These are phyloP conservation scores for Apophysomyces ossiformis DNA, from an alignment of 371 early-diverging fungal genomes.

Conservation along the genomic window DNA sequence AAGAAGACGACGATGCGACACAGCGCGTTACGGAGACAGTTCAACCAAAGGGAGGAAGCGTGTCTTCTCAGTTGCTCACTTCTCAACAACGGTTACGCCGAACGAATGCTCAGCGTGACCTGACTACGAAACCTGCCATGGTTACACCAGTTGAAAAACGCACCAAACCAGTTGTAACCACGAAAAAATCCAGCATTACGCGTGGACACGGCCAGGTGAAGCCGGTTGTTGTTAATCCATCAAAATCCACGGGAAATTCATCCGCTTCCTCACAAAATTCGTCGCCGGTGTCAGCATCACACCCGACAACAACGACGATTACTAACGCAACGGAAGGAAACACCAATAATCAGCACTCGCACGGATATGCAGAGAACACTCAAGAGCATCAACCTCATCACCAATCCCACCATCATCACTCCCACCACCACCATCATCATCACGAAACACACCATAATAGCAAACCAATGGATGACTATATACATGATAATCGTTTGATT, in stretches of 20 bases:
- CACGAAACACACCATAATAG: neutral
- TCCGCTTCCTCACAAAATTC: neutral
- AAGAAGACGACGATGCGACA: neutral
- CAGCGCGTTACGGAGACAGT: neutral
- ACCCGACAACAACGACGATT: neutral
- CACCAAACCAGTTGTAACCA: conserved; percentile 11
- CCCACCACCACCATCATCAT: conserved; percentile 10
- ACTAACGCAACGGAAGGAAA: too few species aligned
- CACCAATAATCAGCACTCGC: neutral
- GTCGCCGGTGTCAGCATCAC: neutral
- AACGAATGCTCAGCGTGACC: conserved; percentile 21
- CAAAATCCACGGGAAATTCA: conserved; percentile 3
- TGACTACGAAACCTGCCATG: conserved; percentile 7
- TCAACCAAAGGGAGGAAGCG: neutral
- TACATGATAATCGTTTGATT: neutral
- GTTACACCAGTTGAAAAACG: conserved; percentile 11
- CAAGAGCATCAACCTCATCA: neutral
- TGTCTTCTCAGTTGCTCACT: conserved; percentile 2
- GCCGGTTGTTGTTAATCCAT: neutral
- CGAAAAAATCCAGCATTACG: neutral
- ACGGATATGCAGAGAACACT: neutral
- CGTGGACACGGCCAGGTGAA: conserved; percentile 5
- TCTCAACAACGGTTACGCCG: conserved; percentile 15
- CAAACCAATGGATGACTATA: neutral
- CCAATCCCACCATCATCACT: neutral